Evolutionary conservation across 805 yeast species (phyloP).

Genomic region (Hanseniaspora thailandica): DNA sequence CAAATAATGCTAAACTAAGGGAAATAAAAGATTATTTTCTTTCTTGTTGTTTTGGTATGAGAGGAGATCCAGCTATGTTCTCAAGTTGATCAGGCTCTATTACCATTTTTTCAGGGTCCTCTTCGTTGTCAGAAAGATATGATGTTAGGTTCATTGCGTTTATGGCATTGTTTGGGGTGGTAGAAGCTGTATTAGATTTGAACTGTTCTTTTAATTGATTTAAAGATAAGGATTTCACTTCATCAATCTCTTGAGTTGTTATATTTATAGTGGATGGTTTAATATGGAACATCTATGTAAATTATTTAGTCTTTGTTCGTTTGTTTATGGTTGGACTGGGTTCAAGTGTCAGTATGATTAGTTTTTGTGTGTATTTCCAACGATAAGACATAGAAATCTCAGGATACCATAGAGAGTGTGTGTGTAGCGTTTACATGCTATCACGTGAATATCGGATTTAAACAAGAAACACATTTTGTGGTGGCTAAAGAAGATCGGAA

Average conservation of each 20-base stretch:
- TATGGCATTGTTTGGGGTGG: background rate
- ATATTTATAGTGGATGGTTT: constrained; percentile 8
- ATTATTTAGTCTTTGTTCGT: too few species aligned
- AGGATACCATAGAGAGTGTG: too few species aligned
- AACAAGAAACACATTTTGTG: too few species aligned
- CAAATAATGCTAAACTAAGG: constrained; percentile 21
- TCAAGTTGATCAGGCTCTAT: background rate
- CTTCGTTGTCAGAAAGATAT: background rate
- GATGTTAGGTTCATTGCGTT: background rate
- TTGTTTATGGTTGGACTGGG: too few species aligned
- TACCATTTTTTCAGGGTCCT: background rate
- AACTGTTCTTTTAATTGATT: background rate
- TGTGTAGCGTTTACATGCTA: too few species aligned
- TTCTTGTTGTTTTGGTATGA: background rate
- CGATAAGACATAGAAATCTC: too few species aligned
- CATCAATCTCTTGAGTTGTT: background rate
- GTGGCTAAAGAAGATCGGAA: too few species aligned
- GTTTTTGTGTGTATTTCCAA: too few species aligned
- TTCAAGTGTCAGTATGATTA: too few species aligned
- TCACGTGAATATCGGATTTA: too few species aligned
- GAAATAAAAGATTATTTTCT: constrained; percentile 11
- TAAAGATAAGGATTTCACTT: background rate
- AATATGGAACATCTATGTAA: constrained; percentile 9
- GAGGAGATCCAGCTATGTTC: background rate
- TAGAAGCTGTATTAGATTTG: background rate